phyloP scores from a whole-genome alignment of 208 protist genomes.

The Acanthamoeba castellanii region DNA sequence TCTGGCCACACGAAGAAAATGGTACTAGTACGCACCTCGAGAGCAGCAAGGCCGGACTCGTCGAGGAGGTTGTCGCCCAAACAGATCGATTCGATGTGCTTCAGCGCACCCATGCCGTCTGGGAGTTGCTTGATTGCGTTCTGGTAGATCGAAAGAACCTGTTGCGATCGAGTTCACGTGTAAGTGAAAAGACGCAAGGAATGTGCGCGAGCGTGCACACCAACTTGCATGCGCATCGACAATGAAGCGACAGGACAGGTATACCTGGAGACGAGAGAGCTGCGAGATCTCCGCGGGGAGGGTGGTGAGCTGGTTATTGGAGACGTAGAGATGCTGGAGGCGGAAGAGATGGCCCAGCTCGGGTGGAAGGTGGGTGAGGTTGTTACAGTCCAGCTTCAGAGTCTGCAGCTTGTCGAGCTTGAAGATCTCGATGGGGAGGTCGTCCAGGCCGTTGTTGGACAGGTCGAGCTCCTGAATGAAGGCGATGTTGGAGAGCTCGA shows the following conservation, averaged over 20 bases:
- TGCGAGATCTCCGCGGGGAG: conserved; percentile 51
- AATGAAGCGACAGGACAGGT: background rate
- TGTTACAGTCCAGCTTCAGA: conserved; percentile 48
- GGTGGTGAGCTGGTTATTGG: conserved; percentile 21
- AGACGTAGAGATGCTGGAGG: conserved; percentile 43
- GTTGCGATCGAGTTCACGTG: background rate
- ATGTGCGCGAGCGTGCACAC: background rate
- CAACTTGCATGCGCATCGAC: background rate
- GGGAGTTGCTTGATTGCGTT: conserved; percentile 40
- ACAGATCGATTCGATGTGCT: conserved; percentile 26
- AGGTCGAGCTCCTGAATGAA: conserved; percentile 74
- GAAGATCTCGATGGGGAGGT: conserved; percentile 55
- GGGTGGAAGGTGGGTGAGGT: conserved; percentile 38
- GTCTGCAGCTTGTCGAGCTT: conserved; percentile 58
- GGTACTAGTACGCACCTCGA: background rate
- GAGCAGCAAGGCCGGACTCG: background rate
- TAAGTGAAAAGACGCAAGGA: background rate
- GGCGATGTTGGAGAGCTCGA: conserved; percentile 41
- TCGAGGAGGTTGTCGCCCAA: conserved; percentile 74
- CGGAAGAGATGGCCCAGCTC: conserved; percentile 56
- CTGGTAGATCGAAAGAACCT: conserved; percentile 67
- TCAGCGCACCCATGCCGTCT: conserved; percentile 23
- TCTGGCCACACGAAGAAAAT: background rate
- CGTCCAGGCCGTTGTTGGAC: conserved; percentile 29
- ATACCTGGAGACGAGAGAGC: conserved; percentile 63